Evolutionary conservation across 306 rosid species (phyloP).

Genomic region (Dalbergia oliveri): DNA sequence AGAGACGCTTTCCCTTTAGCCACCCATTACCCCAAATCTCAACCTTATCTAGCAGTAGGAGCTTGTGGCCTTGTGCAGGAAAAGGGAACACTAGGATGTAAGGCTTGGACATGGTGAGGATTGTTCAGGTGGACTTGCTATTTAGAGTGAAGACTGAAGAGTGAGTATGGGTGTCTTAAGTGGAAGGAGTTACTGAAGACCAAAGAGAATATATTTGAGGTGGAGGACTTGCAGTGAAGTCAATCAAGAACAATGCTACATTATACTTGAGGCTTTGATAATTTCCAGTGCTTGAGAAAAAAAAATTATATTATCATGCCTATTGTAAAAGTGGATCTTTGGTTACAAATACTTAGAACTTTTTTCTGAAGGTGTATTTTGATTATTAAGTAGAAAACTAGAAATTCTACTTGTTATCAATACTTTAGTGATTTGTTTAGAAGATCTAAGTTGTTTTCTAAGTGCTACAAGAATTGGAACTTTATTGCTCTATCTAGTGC

Average conservation of each 20-base stretch:
- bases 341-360: background rate
- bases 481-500: constrained; percentile 27
- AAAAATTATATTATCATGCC: background rate
- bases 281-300: background rate
- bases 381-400: background rate
- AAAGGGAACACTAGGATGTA: constrained; percentile 72
- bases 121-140: no score
- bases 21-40: no score
- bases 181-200: no score
- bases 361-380: background rate
- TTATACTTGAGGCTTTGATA: background rate
- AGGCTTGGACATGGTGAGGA: constrained; percentile 23
- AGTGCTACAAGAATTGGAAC: background rate
- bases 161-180: no score
- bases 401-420: no score
- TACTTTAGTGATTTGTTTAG: background rate
- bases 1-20: no score
- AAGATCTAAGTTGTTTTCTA: background rate
- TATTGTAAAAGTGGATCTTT: background rate
- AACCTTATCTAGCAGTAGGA: constrained; percentile 54
- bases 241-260: background rate
- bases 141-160: no score
- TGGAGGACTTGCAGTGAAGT: no score
- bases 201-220: no score
- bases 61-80: constrained; percentile 84